Evolutionary conservation across 768 basidiomycete species (phyloP).

Genomic region (Leccinellum luteum): DNA sequence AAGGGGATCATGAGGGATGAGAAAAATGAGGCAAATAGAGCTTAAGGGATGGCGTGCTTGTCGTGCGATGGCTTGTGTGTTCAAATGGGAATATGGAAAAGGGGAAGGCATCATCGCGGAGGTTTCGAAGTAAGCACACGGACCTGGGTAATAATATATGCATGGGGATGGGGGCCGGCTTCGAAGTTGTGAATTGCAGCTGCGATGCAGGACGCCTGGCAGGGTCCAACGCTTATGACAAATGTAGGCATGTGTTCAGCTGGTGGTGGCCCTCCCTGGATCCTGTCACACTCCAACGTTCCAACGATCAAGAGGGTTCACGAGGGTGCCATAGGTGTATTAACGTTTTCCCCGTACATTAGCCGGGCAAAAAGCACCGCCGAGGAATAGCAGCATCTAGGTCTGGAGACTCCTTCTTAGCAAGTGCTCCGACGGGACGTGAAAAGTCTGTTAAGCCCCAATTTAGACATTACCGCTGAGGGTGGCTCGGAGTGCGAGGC

Average conservation of each 20-base stretch:
- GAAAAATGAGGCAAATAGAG: background rate
- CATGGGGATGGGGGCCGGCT: background rate
- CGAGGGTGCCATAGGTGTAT: background rate
- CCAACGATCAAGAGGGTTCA: background rate
- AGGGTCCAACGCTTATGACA: background rate
- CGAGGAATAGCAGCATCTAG: background rate
- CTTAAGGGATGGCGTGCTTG: too few relatives aligned
- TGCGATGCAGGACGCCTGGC: background rate
- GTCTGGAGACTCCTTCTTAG: background rate
- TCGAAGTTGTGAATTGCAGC: background rate
- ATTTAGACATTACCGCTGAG: slow-evolving; percentile 8
- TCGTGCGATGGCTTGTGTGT: background rate
- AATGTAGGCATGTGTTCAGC: background rate
- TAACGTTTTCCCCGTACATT: background rate
- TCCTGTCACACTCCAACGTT: background rate
- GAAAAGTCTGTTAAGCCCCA: slow-evolving; percentile 8
- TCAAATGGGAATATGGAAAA: background rate
- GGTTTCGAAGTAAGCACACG: background rate
- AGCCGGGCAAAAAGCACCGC: slow-evolving; percentile 1
- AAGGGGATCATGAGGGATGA: background rate
- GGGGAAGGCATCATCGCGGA: background rate
- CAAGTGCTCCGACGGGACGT: background rate
- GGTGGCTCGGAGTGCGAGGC: background rate
- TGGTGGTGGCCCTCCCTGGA: background rate
- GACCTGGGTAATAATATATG: too few relatives aligned